A percentile compares a stretch with the other conserved stretches of the same genome.
phyloP scores from a whole-genome alignment of 2,329 filamentous ascomycete genomes.

The Apiospora aurea region DNA sequence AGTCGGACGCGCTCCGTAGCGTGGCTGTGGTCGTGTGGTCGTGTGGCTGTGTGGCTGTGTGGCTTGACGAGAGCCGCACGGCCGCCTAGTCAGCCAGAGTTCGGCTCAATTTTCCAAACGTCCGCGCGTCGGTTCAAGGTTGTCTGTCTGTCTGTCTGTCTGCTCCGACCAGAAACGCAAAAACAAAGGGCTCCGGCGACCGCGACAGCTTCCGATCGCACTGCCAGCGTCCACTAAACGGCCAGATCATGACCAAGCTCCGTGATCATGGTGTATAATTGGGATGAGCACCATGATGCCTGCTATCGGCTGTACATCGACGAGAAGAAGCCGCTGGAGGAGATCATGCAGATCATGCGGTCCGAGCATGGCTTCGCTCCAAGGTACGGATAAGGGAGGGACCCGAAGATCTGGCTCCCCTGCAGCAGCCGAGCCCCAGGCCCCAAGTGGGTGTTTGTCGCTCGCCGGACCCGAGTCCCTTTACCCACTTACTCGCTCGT shows the following conservation, averaged over 20 bases:
- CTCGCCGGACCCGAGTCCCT: background rate
- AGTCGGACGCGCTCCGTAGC: background rate
- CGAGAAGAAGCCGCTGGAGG: slow-evolving; percentile 74
- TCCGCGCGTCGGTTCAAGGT: background rate
- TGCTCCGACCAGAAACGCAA: slow-evolving; percentile 20
- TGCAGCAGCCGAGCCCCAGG: background rate
- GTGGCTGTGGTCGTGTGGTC: background rate
- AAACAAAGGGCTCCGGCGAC: slow-evolving; percentile 6
- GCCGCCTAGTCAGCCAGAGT: background rate
- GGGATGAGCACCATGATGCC: slow-evolving; percentile 52
- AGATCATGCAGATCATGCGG: slow-evolving; percentile 77
- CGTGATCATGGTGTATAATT: slow-evolving; percentile 54
- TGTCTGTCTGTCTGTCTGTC: slow-evolving; percentile 7
- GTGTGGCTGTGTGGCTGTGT: background rate
- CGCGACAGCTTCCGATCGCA: slow-evolving; percentile 10
- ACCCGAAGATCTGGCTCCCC: background rate
- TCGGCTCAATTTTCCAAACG: background rate
- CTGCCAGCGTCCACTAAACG: background rate
- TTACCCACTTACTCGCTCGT: background rate
- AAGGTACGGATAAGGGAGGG: slow-evolving; percentile 55
- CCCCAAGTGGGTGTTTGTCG: slow-evolving; percentile 6
- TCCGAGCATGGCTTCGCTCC: slow-evolving; percentile 71
- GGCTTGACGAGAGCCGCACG: background rate
- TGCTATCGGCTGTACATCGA: slow-evolving; percentile 74
- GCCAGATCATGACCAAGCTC: background rate